Conservation (phyloP, 371 early-diverging fungal species). For the Mucor mucedo region DNA sequence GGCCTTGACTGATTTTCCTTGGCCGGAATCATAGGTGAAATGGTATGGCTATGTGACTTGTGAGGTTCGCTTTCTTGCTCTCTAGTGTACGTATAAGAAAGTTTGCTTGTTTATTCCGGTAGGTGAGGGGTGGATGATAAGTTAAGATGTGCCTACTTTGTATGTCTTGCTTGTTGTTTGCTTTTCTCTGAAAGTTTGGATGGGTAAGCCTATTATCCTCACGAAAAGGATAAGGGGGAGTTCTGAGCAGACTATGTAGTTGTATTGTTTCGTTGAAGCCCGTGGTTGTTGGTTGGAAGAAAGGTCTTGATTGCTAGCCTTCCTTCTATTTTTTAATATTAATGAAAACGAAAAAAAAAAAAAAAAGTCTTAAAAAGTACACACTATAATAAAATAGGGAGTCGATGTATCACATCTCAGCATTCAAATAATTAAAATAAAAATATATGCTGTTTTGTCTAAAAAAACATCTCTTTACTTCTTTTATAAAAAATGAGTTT, state of each 20-base stretch:
- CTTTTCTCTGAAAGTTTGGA: conserved; percentile 4
- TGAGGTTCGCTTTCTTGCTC: neutral
- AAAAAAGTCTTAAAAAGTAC: neutral
- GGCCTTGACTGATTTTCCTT: conserved; percentile 39
- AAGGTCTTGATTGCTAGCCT: conserved; percentile 49
- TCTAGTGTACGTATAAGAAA: neutral
- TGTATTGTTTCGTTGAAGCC: conserved; percentile 18
- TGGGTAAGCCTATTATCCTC: neutral
- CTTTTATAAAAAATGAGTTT: conserved; percentile 12
- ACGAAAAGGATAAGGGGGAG: neutral
- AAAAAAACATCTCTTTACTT: neutral
- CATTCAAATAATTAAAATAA: too few species aligned
- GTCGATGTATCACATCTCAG: neutral
- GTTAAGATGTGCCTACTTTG: conserved; percentile 12
- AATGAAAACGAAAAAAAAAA: conserved; percentile 36
- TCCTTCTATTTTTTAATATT: conserved; percentile 2
- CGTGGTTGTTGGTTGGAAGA: conserved; percentile 27
- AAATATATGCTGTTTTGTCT: neutral
- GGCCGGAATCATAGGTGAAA: conserved; percentile 22
- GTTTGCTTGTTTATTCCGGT: neutral
- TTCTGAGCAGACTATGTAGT: neutral
- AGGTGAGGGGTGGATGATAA: neutral
- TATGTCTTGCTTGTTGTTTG: conserved; percentile 6
- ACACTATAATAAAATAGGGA: neutral
- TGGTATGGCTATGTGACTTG: neutral